A percentile compares a stretch with the other conserved stretches of the same genome.
Conservation (phyloP, 1,284 basidiomycete species). For the Pholiota adiposa region DNA sequence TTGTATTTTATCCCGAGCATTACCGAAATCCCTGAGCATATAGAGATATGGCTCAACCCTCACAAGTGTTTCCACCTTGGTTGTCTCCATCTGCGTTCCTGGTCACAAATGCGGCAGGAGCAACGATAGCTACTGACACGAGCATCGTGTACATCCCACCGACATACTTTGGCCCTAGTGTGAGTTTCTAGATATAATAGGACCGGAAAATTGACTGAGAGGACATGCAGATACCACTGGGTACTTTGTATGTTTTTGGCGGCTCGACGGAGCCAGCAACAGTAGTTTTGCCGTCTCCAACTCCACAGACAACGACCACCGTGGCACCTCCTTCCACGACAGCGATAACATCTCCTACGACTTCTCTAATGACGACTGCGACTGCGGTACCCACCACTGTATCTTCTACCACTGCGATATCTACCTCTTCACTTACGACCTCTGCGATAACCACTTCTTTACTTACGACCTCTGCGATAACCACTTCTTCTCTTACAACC, state of each 20-base stretch:
- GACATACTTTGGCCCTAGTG: slow-evolving; percentile 76
- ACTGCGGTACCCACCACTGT: slow-evolving; percentile 32
- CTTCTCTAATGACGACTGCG: slow-evolving; percentile 27
- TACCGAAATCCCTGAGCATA: slow-evolving; percentile 18
- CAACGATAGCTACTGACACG: slow-evolving; percentile 52
- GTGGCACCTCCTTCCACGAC: slow-evolving; percentile 28
- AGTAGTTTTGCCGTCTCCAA: slow-evolving; percentile 24
- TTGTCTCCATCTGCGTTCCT: slow-evolving; percentile 56
- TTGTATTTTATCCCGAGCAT: no score
- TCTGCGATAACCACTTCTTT: slow-evolving; percentile 1
- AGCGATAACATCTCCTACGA: slow-evolving; percentile 26
- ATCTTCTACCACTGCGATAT: slow-evolving; percentile 22
- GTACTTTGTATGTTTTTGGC: slow-evolving; percentile 68
- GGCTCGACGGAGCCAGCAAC: slow-evolving; percentile 56
- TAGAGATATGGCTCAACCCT: slow-evolving; percentile 58
- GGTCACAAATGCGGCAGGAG: slow-evolving; percentile 53
- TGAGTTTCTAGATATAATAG: slow-evolving; percentile 42
- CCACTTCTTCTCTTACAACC: slow-evolving; percentile 36
- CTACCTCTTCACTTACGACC: slow-evolving; percentile 32
- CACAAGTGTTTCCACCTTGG: slow-evolving; percentile 70
- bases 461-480: slow-evolving; percentile 19
- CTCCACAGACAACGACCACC: slow-evolving; percentile 30
- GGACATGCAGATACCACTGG: slow-evolving; percentile 63
- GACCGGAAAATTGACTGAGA: slow-evolving; percentile 2
- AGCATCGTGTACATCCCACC: slow-evolving; percentile 61